Evolutionary conservation across 192 early-diverging fungal species (phyloP).

Genomic region (Coemansia biformis): DNA sequence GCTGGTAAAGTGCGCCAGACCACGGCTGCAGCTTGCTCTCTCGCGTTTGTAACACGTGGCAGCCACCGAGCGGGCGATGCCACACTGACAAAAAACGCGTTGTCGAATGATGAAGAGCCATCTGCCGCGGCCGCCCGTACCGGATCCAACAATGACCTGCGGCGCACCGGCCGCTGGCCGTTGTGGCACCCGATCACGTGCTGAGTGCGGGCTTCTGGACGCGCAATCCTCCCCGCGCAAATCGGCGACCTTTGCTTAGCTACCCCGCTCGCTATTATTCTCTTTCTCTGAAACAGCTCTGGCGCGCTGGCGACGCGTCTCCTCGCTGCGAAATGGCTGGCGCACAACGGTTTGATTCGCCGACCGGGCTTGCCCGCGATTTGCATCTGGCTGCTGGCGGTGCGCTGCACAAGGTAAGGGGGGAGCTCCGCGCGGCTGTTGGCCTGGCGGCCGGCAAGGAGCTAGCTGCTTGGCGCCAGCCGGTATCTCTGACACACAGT

Average conservation of each 20-base stretch:
- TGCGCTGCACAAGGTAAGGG: constrained; percentile 35
- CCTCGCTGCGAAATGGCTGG: constrained; percentile 19
- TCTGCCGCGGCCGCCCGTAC: no score
- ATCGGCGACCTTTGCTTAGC: no score
- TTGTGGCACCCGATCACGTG: no score
- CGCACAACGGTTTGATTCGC: constrained; percentile 13
- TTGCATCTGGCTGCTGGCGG: constrained; percentile 37
- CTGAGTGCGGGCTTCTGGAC: no score
- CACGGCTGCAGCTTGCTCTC: constrained; percentile 32
- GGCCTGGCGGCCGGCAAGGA: background rate
- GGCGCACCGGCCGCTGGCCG: no score
- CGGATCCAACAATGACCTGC: no score
- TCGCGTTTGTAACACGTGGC: constrained; percentile 45
- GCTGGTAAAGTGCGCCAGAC: constrained; percentile 22
- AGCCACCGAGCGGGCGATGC: constrained; percentile 23
- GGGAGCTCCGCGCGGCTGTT: background rate
- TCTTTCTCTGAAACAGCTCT: no score
- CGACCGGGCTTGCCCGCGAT: constrained; percentile 14
- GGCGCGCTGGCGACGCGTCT: no score
- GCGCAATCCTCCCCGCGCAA: no score
- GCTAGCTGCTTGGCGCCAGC: no score
- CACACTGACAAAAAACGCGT: constrained; percentile 43
- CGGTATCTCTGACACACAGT: no score
- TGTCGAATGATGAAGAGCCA: constrained; percentile 34
- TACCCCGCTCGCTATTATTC: no score